Conservation (phyloP, 2,329 filamentous ascomycete species). For the Fusarium tuaranense region DNA sequence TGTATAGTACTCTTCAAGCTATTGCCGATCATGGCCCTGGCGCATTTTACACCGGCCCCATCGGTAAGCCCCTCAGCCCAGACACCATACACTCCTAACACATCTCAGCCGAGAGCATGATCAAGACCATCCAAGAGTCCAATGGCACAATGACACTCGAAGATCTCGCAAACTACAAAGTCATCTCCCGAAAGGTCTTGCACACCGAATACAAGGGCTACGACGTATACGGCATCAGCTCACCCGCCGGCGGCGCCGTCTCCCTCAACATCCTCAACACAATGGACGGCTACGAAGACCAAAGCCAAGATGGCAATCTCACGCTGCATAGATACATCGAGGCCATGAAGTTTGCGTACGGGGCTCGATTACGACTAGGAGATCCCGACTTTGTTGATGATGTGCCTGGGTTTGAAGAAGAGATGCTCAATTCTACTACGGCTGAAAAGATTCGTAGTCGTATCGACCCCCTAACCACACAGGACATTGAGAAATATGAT, state of each 20-base stretch:
- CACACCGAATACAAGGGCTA: constrained; percentile 76
- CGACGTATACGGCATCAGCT: constrained; percentile 75
- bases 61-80: constrained; percentile 55
- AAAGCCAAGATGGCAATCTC: constrained; percentile 70
- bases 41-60: constrained; percentile 78
- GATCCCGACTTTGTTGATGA: constrained; percentile 81
- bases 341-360: constrained; percentile 91
- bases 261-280: constrained; percentile 83
- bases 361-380: constrained; percentile 80
- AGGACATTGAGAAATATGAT: constrained; percentile 80
- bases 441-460: constrained; percentile 70
- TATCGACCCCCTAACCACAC: constrained; percentile 79
- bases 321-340: constrained; percentile 88
- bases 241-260: constrained; percentile 84
- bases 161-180: constrained; percentile 79
- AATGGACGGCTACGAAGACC: constrained; percentile 75
- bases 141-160: constrained; percentile 89
- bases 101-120: constrained; percentile 74
- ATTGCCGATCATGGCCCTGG: constrained; percentile 80
- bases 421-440: constrained; percentile 73
- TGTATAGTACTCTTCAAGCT: constrained; percentile 72
- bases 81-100: constrained; percentile 13
- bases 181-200: constrained; percentile 73
- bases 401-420: constrained; percentile 71
- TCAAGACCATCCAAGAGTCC: constrained; percentile 72